Evolutionary conservation across 1,139 yeast genomes (phyloP).

Genomic region (Pneumocystis sp.): DNA sequence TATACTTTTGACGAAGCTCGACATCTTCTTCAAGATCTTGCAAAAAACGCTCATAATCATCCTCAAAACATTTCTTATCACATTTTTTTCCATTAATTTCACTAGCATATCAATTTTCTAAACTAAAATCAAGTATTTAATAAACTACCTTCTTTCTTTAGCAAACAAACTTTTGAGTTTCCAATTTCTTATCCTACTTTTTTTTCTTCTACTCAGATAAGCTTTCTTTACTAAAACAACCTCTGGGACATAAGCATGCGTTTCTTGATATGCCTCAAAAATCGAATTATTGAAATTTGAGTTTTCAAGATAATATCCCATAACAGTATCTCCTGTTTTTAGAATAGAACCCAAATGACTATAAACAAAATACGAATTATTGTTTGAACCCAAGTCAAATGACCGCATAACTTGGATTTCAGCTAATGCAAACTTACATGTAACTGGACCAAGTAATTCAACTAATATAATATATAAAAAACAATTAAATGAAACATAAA

Average conservation of each 20-base stretch:
- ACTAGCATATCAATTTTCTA: background rate
- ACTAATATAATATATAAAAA: constrained; percentile 25
- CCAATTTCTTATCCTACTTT: constrained; percentile 81
- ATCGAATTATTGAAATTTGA: constrained; percentile 75
- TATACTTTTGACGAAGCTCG: constrained; percentile 68
- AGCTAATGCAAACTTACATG: constrained; percentile 73
- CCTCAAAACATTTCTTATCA: constrained; percentile 84
- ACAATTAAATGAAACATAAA: background rate
- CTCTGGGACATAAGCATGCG: constrained; percentile 44
- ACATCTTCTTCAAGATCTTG: constrained; percentile 96
- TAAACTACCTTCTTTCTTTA: constrained; percentile 43
- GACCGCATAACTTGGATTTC: constrained; percentile 83
- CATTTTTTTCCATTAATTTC: constrained; percentile 68
- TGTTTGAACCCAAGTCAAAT: constrained; percentile 71
- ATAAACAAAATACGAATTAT: constrained; percentile 54
- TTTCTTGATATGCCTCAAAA: constrained; percentile 58
- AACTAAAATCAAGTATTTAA: background rate
- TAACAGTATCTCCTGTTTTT: constrained; percentile 89
- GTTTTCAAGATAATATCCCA: constrained; percentile 76
- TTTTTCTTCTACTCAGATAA: constrained; percentile 53
- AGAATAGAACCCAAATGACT: constrained; percentile 85
- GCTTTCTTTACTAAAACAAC: constrained; percentile 83
- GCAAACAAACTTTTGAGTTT: constrained; percentile 90
- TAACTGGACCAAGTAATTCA: constrained; percentile 76
- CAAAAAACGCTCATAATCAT: constrained; percentile 87